Conservation (phyloP, 2,329 filamentous ascomycete genomes). For the Volutella citrinella region DNA sequence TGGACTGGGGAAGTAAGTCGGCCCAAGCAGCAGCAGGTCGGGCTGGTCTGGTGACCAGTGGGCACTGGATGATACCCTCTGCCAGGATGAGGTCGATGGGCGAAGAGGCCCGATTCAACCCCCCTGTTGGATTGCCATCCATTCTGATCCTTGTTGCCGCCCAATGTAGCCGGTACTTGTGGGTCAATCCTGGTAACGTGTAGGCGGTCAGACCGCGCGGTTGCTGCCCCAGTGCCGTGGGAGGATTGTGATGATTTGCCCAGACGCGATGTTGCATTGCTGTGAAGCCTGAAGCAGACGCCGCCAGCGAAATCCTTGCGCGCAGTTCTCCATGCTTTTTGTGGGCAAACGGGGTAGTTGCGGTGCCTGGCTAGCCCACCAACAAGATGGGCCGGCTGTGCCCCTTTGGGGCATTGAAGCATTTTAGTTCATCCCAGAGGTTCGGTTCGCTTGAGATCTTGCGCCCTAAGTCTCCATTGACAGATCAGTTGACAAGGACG, state of each 20-base stretch:
- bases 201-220: too few species aligned
- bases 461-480: conserved; percentile 27
- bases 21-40: too few species aligned
- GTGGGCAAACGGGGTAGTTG: conserved; percentile 17
- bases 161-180: too few species aligned
- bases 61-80: conserved; percentile 10
- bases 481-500: conserved; percentile 24
- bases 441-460: conserved; percentile 39
- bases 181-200: too few species aligned
- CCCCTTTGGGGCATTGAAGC: conserved; percentile 28
- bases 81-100: conserved; percentile 8
- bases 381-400: conserved; percentile 29
- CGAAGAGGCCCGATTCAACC: conserved; percentile 7
- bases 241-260: too few species aligned
- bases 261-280: too few species aligned
- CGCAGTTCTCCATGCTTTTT: conserved; percentile 10
- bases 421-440: conserved; percentile 39
- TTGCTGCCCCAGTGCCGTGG: too few species aligned
- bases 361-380: conserved; percentile 22
- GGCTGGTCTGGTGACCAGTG: conserved; percentile 14
- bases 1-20: too few species aligned
- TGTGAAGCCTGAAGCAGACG: too few species aligned
- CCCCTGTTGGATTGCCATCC: too few species aligned
- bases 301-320: too few species aligned
- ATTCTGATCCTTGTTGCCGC: conserved; percentile 13